Base-by-base conservation (phyloP, 2,329 filamentous ascomycete genomes). In the Colletotrichum tropicale region DNA sequence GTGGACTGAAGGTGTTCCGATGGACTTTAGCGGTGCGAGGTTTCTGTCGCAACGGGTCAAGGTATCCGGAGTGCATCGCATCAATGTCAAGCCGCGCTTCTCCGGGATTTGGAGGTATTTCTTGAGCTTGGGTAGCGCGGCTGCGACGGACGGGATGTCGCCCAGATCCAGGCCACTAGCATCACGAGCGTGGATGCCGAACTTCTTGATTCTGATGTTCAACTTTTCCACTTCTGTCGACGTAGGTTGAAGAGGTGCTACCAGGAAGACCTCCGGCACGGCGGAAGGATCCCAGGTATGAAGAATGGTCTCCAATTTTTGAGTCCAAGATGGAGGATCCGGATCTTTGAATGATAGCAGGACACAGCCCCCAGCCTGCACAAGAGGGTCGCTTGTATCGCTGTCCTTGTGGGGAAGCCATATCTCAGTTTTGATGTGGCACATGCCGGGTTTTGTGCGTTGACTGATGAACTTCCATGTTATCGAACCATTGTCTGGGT, bases 391-490 rank as follows among this genome's bases (percentile, higher is more conserved):
- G 2, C n/a, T 9, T 1, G 6, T 9, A 18, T 61, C 52, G 28
- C 67, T 66, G 0, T n/a, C 6, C 8, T 71, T 55, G 32, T 43
- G 66, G 0, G 77, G 77, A 21, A 78, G 69, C 74, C 75, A 78
- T 8, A 78, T 69, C 16, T 78, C 77, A 8, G 76, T 71, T 4
- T 58, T 64, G 21, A 78, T 78, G 15, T 66, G 75, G 21, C 75
- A 70, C 77, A 78, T 78, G 38, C 43, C 58, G 3, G 77, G 77
- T 56, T 77, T 78, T 0, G 76, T 78, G 32, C 81, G 79, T 61
- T 82, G 81, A 16, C 81, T 82, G 55, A 82, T 76, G 28, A 82
- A 82, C 1, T 77, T 79, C 79, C 81, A 81, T 6, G 68, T 73
- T 0, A 71, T 32, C 0, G 61, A 73, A 9, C 78, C 77, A 2